A percentile compares a stretch with the other conserved stretches of the same genome.
phyloP scores from a whole-genome alignment of 345 rosid genomes.

The Populus davidiana region DNA sequence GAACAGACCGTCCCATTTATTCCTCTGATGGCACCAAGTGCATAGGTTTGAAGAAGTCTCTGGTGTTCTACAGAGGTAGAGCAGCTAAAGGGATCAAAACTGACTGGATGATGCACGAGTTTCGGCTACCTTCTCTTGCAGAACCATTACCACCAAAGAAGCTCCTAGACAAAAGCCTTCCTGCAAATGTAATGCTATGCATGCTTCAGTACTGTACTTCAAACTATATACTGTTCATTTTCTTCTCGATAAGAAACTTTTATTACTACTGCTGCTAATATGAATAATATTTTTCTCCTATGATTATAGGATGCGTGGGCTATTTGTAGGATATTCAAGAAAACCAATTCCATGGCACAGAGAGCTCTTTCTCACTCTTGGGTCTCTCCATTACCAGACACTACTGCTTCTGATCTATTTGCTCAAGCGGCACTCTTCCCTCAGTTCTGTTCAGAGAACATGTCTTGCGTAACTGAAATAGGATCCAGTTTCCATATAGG shows the following conservation, averaged over 20 bases:
- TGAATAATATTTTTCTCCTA: neutral
- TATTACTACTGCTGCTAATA: neutral
- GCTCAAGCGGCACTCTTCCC: conserved; percentile 24
- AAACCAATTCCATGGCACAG: conserved; percentile 67
- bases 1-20: conserved; percentile 94
- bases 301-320: conserved; percentile 86
- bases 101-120: conserved; percentile 99
- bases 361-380: conserved; percentile 61
- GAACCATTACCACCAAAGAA: conserved; percentile 53
- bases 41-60: conserved; percentile 88
- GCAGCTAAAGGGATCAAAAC: conserved; percentile 92
- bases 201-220: neutral
- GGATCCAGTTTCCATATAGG: conserved; percentile 38
- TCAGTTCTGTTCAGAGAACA: conserved; percentile 43
- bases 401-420: conserved; percentile 27
- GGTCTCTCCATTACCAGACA: conserved; percentile 37
- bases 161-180: conserved; percentile 54
- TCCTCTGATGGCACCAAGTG: conserved; percentile 66
- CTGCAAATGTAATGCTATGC: conserved; percentile 48
- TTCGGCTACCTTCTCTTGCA: conserved; percentile 69
- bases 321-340: conserved; percentile 93
- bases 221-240: neutral
- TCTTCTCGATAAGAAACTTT: too few relatives aligned
- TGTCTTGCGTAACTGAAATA: conserved; percentile 47
- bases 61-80: conserved; percentile 88